A percentile compares a stretch with the other conserved stretches of the same genome.
These are phyloP conservation scores for Cochlearia excelsa DNA, from an alignment of 345 rosid species.

Conservation along the genomic window DNA sequence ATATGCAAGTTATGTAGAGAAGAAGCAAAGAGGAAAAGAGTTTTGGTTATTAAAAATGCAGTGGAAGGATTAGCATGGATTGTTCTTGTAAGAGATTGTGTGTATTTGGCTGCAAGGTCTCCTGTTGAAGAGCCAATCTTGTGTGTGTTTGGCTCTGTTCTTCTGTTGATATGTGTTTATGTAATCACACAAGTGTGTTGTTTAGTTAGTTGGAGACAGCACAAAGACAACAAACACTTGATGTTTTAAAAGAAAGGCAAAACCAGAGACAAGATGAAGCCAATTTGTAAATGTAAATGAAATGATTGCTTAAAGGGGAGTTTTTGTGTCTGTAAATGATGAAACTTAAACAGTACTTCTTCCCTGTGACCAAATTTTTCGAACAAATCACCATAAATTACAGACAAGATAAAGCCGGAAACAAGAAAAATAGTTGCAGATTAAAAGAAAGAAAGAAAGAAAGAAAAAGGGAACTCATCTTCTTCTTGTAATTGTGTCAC, in stretches of 20 bases:
- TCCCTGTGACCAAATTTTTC: background rate
- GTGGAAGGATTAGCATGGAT: slow-evolving; percentile 51
- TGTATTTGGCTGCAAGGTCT: slow-evolving; percentile 41
- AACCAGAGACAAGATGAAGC: slow-evolving; percentile 6
- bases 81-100: slow-evolving; percentile 47
- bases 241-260: background rate
- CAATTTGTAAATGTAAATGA: slow-evolving; percentile 20
- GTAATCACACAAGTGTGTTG: slow-evolving; percentile 31
- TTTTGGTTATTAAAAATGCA: slow-evolving; percentile 22
- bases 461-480: slow-evolving; percentile 18
- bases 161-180: slow-evolving; percentile 53
- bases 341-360: slow-evolving; percentile 10
- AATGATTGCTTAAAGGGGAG: too few species aligned
- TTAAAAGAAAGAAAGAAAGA: background rate
- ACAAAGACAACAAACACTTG: slow-evolving; percentile 15
- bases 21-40: slow-evolving; percentile 26
- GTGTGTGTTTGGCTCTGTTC: slow-evolving; percentile 45
- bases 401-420: slow-evolving; percentile 22
- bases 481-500: slow-evolving; percentile 15
- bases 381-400: slow-evolving; percentile 14
- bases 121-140: slow-evolving; percentile 43
- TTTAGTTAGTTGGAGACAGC: slow-evolving; percentile 28
- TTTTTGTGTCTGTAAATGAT: background rate
- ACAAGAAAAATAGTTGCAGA: slow-evolving; percentile 17
- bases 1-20: slow-evolving; percentile 36